Base-by-base conservation (phyloP, 495 filamentous ascomycete genomes). In the Aeminium ludgeri region DNA sequence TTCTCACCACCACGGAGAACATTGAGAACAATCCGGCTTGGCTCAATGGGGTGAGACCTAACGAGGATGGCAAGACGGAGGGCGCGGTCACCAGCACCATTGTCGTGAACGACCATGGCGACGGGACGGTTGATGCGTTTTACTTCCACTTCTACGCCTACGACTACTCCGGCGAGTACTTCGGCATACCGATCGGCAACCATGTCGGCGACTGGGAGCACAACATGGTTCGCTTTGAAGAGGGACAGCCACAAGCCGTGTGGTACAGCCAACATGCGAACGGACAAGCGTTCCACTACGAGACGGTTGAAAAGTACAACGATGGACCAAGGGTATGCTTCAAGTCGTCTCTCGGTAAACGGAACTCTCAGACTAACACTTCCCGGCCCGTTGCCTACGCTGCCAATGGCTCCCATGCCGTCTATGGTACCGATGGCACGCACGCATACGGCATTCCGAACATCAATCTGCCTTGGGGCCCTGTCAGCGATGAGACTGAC, bases 81-180 rank as follows among this genome's bases (percentile, higher is more conserved):
- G 62, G 61, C 46, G 66, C 62, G 2, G 61, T 62, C 10, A 64
- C 61, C 15, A 64, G 60, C 31, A 60, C 59, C 0, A 62, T 81
- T 33, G 65, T 81, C 19, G 63, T 73, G 13, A 62, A 63, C 40
- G 70, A 80, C 46, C 65, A 71, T 45, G 70, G 67, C 0, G 50
- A 58, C 31, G 69, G 65, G 1, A 56, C 57, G 3, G 55, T 78
- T 0, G 76, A 81, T 63, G 76, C 66, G 0, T 80, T 77, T 41
- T 80, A 80, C 49, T 70, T 79, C 45, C 79, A 79, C 46, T 80
- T 80, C 49, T 80, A 75, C 44, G 64, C 73, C 46, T 78, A 66
- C 43, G 73, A 78, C 45, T 62, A 64, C 43, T 55, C 51, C n/a
- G 57, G 57, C 23, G 30, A 47, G 2, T 49, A 49, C 30, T 44